phyloP scores from a whole-genome alignment of 805 yeast genomes.

The Clavispora carvajalis region DNA sequence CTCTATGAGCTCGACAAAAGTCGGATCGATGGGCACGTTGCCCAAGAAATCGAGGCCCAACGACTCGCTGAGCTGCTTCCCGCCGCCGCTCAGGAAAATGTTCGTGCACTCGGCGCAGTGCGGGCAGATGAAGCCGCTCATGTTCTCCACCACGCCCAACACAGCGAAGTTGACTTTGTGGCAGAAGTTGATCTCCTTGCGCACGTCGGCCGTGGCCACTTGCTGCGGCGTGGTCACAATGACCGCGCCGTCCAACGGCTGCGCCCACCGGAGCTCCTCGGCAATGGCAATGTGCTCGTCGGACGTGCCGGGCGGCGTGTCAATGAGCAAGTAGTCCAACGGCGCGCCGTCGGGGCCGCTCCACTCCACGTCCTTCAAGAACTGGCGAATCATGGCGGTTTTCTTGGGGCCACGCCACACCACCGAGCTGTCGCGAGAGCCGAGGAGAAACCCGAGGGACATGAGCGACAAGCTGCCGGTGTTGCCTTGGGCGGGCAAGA shows the following conservation, averaged over 20 bases:
- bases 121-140: slow-evolving; percentile 97
- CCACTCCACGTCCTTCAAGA: slow-evolving; percentile 88
- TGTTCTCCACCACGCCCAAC: slow-evolving; percentile 87
- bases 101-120: slow-evolving; percentile 88
- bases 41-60: slow-evolving; percentile 70
- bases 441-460: slow-evolving; percentile 83
- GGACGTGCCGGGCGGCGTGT: slow-evolving; percentile 98
- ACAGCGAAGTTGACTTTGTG: slow-evolving; percentile 73
- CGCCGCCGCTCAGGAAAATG: slow-evolving; percentile 93
- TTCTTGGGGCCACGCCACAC: slow-evolving; percentile 99
- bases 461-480: slow-evolving; percentile 52
- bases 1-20: slow-evolving; percentile 85
- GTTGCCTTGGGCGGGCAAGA: slow-evolving; percentile 12
- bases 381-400: slow-evolving; percentile 95
- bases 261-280: slow-evolving; percentile 69
- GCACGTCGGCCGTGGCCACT: slow-evolving; percentile 90
- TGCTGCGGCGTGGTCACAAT: slow-evolving; percentile 95
- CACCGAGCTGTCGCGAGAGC: slow-evolving; percentile 81
- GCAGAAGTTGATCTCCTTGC: slow-evolving; percentile 91
- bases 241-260: slow-evolving; percentile 81
- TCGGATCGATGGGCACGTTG: slow-evolving; percentile 88
- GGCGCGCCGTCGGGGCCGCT: slow-evolving; percentile 43
- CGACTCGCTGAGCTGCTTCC: slow-evolving; percentile 60
- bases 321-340: slow-evolving; percentile 76
- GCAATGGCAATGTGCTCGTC: slow-evolving; percentile 98